Percentiles rank a stretch among this genome's conserved stretches.
These are phyloP conservation scores for Aphanomyces euteiches DNA, from an alignment of 352 stramenopile species.

Conservation along the genomic window DNA sequence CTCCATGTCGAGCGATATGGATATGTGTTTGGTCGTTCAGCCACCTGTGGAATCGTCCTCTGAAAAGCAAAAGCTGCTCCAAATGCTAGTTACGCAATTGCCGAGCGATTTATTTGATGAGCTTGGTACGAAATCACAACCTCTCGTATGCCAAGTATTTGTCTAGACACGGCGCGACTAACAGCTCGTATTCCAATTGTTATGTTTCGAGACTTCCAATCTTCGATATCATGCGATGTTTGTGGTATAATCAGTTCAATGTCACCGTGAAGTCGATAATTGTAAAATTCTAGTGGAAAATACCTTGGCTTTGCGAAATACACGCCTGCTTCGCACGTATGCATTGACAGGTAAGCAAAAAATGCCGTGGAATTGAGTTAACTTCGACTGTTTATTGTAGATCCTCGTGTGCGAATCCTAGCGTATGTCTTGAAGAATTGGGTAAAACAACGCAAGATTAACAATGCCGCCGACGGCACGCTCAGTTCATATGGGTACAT, in stretches of 20 bases:
- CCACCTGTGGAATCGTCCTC: slow-evolving; percentile 36
- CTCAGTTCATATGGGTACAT: slow-evolving; percentile 82
- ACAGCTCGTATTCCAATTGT: slow-evolving; percentile 97
- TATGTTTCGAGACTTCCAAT: slow-evolving; percentile 90
- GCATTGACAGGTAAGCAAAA: slow-evolving; percentile 44
- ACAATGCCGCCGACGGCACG: slow-evolving; percentile 73
- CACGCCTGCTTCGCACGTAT: slow-evolving; percentile 91
- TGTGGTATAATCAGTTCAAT: slow-evolving; percentile 34
- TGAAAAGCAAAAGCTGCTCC: slow-evolving; percentile 67
- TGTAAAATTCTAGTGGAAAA: slow-evolving; percentile 89
- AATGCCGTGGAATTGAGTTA: not conserved
- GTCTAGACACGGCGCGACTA: slow-evolving; percentile 64
- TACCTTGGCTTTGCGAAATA: slow-evolving; percentile 96
- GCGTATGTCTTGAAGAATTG: slow-evolving; percentile 83
- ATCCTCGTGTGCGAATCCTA: slow-evolving; percentile 66
- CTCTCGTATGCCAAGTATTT: not conserved
- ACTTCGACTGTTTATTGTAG: slow-evolving; percentile 24
- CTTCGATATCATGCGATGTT: slow-evolving; percentile 70
- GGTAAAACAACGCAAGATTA: slow-evolving; percentile 78
- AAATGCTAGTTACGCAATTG: slow-evolving; percentile 52
- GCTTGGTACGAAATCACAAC: slow-evolving; percentile 31
- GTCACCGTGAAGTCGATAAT: slow-evolving; percentile 24
- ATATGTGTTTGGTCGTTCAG: slow-evolving; percentile 87
- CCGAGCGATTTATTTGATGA: slow-evolving; percentile 62
- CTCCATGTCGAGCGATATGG: slow-evolving; percentile 86